These are phyloP conservation scores for Rhexocercosporidium sp. DNA, from an alignment of 2,329 filamentous ascomycete genomes.

Conservation along the genomic window DNA sequence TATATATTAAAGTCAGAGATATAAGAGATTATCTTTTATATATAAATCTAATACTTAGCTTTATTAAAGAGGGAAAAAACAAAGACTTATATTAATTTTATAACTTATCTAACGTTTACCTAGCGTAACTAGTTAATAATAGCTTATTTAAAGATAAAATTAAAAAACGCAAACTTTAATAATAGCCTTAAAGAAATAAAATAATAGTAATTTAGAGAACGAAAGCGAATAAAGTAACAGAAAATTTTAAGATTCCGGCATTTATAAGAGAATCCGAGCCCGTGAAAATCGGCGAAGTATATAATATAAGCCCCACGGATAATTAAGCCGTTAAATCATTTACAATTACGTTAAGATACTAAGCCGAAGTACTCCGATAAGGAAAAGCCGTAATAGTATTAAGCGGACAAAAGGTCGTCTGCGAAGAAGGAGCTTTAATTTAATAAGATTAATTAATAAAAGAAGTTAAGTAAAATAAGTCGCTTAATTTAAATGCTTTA, in stretches of 20 bases:
- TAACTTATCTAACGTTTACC: neutral
- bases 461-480: constrained; percentile 2
- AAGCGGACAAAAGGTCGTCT: neutral
- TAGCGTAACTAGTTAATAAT: neutral
- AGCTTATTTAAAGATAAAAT: neutral
- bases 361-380: neutral
- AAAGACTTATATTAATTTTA: neutral
- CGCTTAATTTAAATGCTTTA: neutral
- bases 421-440: neutral
- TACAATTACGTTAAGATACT: neutral
- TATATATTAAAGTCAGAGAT: neutral
- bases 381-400: constrained; percentile 2
- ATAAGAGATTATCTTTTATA: constrained; percentile 4
- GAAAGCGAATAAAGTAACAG: neutral
- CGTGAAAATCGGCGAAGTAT: neutral
- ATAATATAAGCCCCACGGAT: neutral
- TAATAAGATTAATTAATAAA: constrained; percentile 6
- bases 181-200: neutral
- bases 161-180: neutral
- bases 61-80: neutral
- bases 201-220: constrained; percentile 1
- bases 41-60: too few species aligned
- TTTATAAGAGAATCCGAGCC: neutral
- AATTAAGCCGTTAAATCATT: neutral
- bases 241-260: neutral